These are phyloP conservation scores for Capillidium heterosporum DNA, from an alignment of 371 early-diverging fungal genomes.

Conservation along the genomic window DNA sequence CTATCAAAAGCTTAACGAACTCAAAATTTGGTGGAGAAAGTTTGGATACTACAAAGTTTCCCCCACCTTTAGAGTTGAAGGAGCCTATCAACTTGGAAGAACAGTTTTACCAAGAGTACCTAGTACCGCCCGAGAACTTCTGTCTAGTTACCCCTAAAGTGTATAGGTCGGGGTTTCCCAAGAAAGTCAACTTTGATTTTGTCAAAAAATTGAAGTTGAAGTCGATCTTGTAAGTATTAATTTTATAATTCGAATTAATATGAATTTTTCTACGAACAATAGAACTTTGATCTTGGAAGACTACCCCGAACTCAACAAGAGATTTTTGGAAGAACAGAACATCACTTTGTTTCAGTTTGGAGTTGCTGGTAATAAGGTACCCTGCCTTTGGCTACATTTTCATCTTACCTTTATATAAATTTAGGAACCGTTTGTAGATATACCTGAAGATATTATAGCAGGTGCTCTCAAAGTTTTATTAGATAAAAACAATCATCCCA, in stretches of 20 bases:
- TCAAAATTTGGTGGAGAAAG: no score
- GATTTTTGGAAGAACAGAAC: constrained; percentile 67
- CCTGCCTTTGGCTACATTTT: neutral
- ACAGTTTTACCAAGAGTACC: constrained; percentile 22
- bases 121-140: constrained; percentile 83
- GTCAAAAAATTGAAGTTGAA: constrained; percentile 72
- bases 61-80: no score
- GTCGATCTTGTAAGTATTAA: constrained; percentile 53
- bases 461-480: constrained; percentile 70
- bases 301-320: constrained; percentile 81
- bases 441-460: constrained; percentile 78
- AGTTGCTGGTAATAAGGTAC: constrained; percentile 87
- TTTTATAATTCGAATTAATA: neutral
- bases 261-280: neutral
- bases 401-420: neutral
- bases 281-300: constrained; percentile 84
- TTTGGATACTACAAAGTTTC: no score
- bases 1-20: no score
- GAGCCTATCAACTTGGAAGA: no score
- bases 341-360: constrained; percentile 83
- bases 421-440: constrained; percentile 95
- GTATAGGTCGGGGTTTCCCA: constrained; percentile 76
- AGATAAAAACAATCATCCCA: constrained; percentile 77
- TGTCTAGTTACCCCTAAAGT: constrained; percentile 80
- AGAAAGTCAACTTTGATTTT: constrained; percentile 76